phyloP scores from a whole-genome alignment of 805 yeast genomes.

The Candida namnaoensis region DNA sequence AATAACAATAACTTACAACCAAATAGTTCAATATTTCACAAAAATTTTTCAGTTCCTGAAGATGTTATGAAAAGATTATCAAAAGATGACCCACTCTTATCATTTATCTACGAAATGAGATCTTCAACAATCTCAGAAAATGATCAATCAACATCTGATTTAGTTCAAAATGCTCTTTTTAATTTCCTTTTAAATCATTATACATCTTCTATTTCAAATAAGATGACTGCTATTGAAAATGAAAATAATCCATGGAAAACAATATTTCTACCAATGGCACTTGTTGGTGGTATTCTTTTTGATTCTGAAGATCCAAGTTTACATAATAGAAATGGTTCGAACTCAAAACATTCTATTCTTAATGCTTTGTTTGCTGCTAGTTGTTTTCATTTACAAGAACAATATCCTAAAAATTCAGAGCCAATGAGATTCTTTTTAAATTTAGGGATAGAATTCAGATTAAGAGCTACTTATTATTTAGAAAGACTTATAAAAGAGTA shows the following conservation, averaged over 20 bases:
- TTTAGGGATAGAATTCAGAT: slow-evolving; percentile 46
- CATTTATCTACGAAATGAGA: neutral
- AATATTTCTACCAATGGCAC: slow-evolving; percentile 61
- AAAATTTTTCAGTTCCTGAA: neutral
- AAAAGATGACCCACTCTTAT: neutral
- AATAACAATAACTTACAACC: too few relatives aligned
- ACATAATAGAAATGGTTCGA: too few relatives aligned
- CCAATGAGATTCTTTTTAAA: slow-evolving; percentile 50
- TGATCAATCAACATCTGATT: slow-evolving; percentile 3
- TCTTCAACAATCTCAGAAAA: neutral
- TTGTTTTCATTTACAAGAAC: slow-evolving; percentile 51
- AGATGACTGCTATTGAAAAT: slow-evolving; percentile 45
- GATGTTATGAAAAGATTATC: neutral
- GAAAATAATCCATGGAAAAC: slow-evolving; percentile 67
- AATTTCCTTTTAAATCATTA: slow-evolving; percentile 43
- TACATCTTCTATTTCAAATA: slow-evolving; percentile 53
- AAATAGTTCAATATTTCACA: too few relatives aligned
- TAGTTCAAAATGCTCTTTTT: neutral
- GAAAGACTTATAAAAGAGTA: slow-evolving; percentile 37
- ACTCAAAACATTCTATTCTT: slow-evolving; percentile 48
- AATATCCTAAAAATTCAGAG: slow-evolving; percentile 44
- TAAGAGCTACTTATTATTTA: slow-evolving; percentile 46
- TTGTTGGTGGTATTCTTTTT: slow-evolving; percentile 60
- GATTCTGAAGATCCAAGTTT: too few relatives aligned
- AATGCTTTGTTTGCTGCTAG: slow-evolving; percentile 51